Percentiles rank a stretch among this genome's conserved stretches.
These are phyloP conservation scores for Prototheca wickerhamii DNA, from an alignment of 163 green algal genomes.

Conservation along the genomic window DNA sequence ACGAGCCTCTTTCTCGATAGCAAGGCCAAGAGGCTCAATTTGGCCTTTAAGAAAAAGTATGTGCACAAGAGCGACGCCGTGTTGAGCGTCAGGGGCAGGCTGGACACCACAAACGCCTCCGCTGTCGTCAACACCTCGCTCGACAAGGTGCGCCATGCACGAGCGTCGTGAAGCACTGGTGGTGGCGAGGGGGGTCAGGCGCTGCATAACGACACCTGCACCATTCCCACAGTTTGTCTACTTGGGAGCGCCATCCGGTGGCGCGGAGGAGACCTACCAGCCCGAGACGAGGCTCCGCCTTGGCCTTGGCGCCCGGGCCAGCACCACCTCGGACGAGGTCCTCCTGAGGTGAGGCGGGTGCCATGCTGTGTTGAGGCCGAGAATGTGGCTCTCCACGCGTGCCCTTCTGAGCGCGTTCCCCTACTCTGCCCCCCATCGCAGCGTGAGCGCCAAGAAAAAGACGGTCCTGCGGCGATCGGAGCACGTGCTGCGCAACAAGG, in stretches of 20 bases:
- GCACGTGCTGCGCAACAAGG: slow-evolving; percentile 6
- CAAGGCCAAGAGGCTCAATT: slow-evolving; percentile 4
- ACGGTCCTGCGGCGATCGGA: background rate
- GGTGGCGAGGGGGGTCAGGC: background rate
- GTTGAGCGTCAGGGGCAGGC: slow-evolving; percentile 12
- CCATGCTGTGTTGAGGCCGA: background rate
- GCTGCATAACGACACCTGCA: background rate
- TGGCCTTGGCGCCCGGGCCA: slow-evolving; percentile 9
- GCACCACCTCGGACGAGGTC: background rate
- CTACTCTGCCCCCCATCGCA: background rate
- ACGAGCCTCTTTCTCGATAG: slow-evolving; percentile 4
- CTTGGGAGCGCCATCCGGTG: background rate
- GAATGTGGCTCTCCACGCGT: background rate
- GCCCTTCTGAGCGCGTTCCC: background rate
- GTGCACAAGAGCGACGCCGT: slow-evolving; percentile 2
- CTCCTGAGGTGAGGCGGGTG: background rate
- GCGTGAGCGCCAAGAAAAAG: slow-evolving; percentile 17
- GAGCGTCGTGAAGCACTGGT: background rate
- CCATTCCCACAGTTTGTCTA: background rate
- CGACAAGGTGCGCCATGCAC: slow-evolving; percentile 5
- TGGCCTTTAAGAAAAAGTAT: slow-evolving; percentile 21
- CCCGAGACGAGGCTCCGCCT: slow-evolving; percentile 17
- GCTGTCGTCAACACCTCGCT: slow-evolving; percentile 2
- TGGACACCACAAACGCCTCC: slow-evolving; percentile 11
- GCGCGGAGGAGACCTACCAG: slow-evolving; percentile 8